Conservation (phyloP, 2,329 filamentous ascomycete genomes). For the Diaporthe sp. region DNA sequence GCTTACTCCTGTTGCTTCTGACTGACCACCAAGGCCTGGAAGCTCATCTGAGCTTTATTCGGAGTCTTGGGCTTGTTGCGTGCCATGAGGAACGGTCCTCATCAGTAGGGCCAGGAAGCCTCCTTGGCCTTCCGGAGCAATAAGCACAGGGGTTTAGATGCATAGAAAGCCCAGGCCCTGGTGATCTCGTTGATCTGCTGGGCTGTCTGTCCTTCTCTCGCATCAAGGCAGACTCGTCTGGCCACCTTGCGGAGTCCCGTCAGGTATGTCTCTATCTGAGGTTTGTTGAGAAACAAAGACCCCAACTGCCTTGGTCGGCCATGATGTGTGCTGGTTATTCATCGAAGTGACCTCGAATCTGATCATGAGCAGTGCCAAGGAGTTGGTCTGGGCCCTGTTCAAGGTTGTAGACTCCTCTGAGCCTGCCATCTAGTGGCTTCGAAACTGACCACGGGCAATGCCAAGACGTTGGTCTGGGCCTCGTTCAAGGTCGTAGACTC, state of each 20-base stretch:
- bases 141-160: no score
- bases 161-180: no score
- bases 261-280: neutral
- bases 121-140: neutral
- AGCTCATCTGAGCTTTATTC: no score
- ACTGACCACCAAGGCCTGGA: no score
- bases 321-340: no score
- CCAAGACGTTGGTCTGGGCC: neutral
- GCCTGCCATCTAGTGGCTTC: neutral
- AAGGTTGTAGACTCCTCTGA: neutral
- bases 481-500: neutral
- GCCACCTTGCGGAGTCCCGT: no score
- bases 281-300: no score
- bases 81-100: neutral
- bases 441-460: neutral
- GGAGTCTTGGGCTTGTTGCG: no score
- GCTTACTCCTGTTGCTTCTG: neutral
- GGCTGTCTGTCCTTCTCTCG: no score
- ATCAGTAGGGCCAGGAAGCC: neutral
- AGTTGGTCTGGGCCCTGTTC: neutral
- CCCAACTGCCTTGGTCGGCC: neutral
- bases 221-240: no score
- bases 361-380: neutral
- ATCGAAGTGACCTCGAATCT: no score
- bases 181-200: no score